Base-by-base conservation (phyloP, 2,329 filamentous ascomycete species). In the Akanthomyces lecanii region DNA sequence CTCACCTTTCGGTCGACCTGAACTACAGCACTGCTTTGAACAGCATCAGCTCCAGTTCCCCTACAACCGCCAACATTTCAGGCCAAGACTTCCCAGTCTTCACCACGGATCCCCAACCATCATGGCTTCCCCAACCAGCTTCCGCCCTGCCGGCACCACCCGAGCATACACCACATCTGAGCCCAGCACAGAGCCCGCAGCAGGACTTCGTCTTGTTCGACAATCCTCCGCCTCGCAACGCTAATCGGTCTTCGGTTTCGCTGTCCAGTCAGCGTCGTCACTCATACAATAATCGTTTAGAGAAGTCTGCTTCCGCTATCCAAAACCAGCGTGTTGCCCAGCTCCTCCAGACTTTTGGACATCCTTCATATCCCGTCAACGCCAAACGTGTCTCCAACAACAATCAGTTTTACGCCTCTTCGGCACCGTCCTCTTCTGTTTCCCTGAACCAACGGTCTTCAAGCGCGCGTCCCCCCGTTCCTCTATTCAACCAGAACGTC, bases 131-230 rank as follows among this genome's bases (percentile, higher is more conserved):
- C 83, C 87, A 86, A 81, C 85, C 80, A 81, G 80, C 82, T 73
- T 71, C 80, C 76, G 84, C 79, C 82, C 82, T 81, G 83, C 84
- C 84, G 85, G 85, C 84, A 80, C 70, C 78, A 79, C 75, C 84
- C 79, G 81, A 81, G 79, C 84, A 80, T 69, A 78, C 85, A 76
- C 78, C 79, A 77, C 75, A 79, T 76, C 78, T 79, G 75, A 81
- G 78, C 75, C 79, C 81, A 69, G 73, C 48, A 60, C 55, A 75
- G 69, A 69, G 68, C 57, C 81, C 77, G 63, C 84, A 84, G 72
- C 82, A 88, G 82, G 89, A 92, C 87, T 92, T 92, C 76, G 87
- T 90, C 79, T 85, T 92, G 82, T 91, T 88, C 87, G 82, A 84
- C 75, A 79, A 80, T 66, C 81, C 79, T 65, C 78, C 71, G 66